Evolutionary conservation across 1,284 basidiomycete genomes (phyloP).

Genomic region (Athelia sp.): DNA sequence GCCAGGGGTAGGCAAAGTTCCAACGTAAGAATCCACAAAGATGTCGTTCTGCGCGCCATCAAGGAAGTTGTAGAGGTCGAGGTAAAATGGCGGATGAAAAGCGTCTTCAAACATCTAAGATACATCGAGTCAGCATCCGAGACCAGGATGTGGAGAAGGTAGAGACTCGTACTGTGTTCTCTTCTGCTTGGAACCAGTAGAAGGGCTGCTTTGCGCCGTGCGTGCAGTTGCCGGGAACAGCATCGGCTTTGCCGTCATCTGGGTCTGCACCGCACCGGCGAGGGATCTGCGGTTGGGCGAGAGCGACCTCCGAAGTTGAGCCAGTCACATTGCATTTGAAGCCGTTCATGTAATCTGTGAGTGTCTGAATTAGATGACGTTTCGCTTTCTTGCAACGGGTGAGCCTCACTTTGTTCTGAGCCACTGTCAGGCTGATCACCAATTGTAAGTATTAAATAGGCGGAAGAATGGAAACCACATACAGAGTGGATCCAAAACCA

Average conservation of each 20-base stretch:
- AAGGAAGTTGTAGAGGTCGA: conserved; percentile 49
- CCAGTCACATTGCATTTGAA: conserved; percentile 69
- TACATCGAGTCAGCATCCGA: not conserved
- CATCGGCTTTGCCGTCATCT: conserved; percentile 29
- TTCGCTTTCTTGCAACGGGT: not conserved
- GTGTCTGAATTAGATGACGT: not conserved
- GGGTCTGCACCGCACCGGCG: conserved; percentile 57
- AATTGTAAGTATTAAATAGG: too few relatives aligned
- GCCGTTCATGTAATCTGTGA: conserved; percentile 64
- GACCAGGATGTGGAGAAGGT: not conserved
- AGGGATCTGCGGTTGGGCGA: conserved; percentile 48
- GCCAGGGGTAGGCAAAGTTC: conserved; percentile 28
- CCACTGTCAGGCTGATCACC: conserved; percentile 27
- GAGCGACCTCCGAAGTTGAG: conserved; percentile 42
- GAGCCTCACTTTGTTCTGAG: conserved; percentile 27
- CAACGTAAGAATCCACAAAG: conserved; percentile 42
- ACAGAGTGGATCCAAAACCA: conserved; percentile 72
- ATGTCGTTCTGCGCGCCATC: conserved; percentile 64
- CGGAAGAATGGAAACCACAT: conserved; percentile 10
- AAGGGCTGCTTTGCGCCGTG: conserved; percentile 60
- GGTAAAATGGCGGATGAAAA: conserved; percentile 52
- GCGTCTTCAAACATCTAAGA: conserved; percentile 49
- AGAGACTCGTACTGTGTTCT: conserved; percentile 54
- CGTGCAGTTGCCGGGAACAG: conserved; percentile 59
- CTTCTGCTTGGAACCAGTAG: conserved; percentile 60